Base-by-base conservation (phyloP, 2,329 filamentous ascomycete species). In the Colletotrichum sp. region DNA sequence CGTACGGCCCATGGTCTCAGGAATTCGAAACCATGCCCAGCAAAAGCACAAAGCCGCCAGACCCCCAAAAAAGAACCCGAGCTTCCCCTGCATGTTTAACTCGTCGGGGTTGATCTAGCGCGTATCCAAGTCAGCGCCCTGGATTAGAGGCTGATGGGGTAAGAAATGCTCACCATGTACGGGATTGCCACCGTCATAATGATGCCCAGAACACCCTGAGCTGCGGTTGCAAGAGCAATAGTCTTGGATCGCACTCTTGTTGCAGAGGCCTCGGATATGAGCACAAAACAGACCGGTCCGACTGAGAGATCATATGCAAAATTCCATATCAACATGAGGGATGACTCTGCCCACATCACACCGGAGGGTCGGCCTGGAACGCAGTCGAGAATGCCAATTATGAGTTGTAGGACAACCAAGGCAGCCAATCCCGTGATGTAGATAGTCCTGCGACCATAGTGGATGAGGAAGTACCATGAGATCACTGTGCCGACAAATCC, bases 261-360 rank as follows among this genome's bases (percentile, higher is more conserved):
- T 18, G 86, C 86, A 1, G 85, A 87, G 34, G 85, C 79, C 84
- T 92, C 83, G 78, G 90, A 91, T 77, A 92, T 88, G 78, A 91
- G 89, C 36, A 90, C 79, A 87, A 90, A 52, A 73, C 71, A 77
- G 18, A 79, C 63, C 30, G 78, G 85, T 1, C 85, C 85, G 30
- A 86, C 82, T 7, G 84, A 85, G 52, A 79, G 80, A 74, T 86
- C 81, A 70, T 86, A 86, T 65, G 71, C 64, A 34, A 78, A 81
- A 68, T 85, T 86, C 81, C 83, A 85, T 43, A 84, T 82, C 9
- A 91, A 79, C 78, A 91, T 85, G 18, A 92, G 82, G 4, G 85
- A 84, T 6, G 88, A 90, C 69, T 89, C 87, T 2, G 86, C 88
- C 87, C 87, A 90, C 18, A 80, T 81, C 64, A 84, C 82, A 16